Evolutionary conservation across 805 yeast species (phyloP), one percentile per base, ranked within the genome.

Genomic region (Saccharomycopsis schoenii): DNA sequence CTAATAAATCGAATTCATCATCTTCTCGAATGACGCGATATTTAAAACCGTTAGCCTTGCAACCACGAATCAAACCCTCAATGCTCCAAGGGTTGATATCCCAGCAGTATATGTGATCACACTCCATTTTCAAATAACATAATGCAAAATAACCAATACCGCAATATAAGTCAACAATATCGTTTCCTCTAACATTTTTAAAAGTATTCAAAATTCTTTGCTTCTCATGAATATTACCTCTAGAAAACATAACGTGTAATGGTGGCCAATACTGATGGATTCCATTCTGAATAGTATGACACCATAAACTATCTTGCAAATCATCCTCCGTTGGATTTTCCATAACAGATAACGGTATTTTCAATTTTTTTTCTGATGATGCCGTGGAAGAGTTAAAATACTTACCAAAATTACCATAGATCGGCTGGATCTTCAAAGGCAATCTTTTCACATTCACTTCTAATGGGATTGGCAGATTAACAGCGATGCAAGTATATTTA

Each of bases 101-200:
- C 89, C 96, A 89, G 68, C 96, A 84, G 56, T 83, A 78, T 0
- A 88, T 72, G 17, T 73, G 69, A 8, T 72, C 67, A 1, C 90
- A 89, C 0, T 79, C 78, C 36, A 77, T 73, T 56, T 74, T 75
- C 55, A 87, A 73, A 67, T 90, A 89, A 55, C 88, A 77, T 29
- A 90, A 72, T 6, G 91, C 80, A 70, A 89, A 89, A 71, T 89
- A 89, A 2, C 97, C 97, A 57, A 89, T 90, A 0, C 97, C 97
- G 37, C 88, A 84, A 69, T 89, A 89, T 52, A 90, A 67, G 68
- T 89, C 97, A 2, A 87, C 75, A 0, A 86, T 82, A 24, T 75
- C 77, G 0, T 76, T 73, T 12, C 71, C 75, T 10, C 66, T 58
- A 0, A 84, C 70, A 36, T 74, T 68, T 1, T 60, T 54, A 59